Conservation (phyloP, 805 yeast genomes). For the Candida parachauliodes region DNA sequence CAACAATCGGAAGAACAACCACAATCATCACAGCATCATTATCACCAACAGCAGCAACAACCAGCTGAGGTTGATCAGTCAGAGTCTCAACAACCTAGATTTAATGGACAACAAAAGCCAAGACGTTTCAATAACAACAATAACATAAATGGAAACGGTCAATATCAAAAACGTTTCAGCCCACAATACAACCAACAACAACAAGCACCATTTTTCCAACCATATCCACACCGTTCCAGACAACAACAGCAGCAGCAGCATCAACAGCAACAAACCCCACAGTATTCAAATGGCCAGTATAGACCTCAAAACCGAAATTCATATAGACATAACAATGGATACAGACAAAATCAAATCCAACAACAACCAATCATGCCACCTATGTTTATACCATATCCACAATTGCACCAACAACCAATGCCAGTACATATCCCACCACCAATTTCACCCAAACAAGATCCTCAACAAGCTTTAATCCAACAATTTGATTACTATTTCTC, state of each 20-base stretch:
- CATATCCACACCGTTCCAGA: slow-evolving; percentile 22
- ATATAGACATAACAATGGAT: slow-evolving; percentile 2
- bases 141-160: slow-evolving; percentile 14
- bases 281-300: slow-evolving; percentile 11
- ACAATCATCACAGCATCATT: slow-evolving; percentile 1
- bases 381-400: slow-evolving; percentile 11
- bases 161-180: slow-evolving; percentile 15
- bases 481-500: slow-evolving; percentile 93
- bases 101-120: slow-evolving; percentile 19
- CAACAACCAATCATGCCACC: slow-evolving; percentile 4
- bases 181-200: slow-evolving; percentile 16
- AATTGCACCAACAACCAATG: slow-evolving; percentile 10
- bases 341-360: slow-evolving; percentile 10
- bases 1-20: slow-evolving; percentile 1
- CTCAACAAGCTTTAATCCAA: slow-evolving; percentile 39
- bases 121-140: slow-evolving; percentile 22
- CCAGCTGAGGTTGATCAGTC: background rate
- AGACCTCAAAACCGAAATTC: slow-evolving; percentile 8
- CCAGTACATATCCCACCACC: slow-evolving; percentile 40
- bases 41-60: background rate
- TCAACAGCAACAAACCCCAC: slow-evolving; percentile 13
- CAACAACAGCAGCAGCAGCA: no score
- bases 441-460: slow-evolving; percentile 45
- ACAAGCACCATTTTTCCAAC: slow-evolving; percentile 29
- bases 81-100: slow-evolving; percentile 2